phyloP scores from a whole-genome alignment of 2,329 filamentous ascomycete genomes.

The Thelonectria discophora region DNA sequence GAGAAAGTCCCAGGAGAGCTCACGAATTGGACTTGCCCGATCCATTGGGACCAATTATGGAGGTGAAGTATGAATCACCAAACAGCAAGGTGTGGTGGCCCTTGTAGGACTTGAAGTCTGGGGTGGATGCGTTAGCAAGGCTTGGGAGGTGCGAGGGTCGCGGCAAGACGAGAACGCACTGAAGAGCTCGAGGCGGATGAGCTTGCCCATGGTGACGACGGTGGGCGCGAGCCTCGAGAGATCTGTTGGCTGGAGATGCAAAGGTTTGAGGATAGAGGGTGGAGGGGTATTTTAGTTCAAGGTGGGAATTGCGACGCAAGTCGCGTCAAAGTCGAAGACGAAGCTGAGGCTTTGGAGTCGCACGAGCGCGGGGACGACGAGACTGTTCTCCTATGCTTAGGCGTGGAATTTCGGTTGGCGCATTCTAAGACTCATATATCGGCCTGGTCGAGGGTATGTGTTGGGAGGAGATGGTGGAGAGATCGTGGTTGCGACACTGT shows the following conservation, averaged over 20 bases:
- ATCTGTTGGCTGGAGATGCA: not conserved
- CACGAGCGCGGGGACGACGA: constrained; percentile 21
- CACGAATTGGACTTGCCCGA: constrained; percentile 99
- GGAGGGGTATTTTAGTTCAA: constrained; percentile 29
- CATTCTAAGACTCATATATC: constrained; percentile 11
- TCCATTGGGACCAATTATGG: constrained; percentile 99
- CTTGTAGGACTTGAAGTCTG: constrained; percentile 98
- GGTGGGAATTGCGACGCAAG: constrained; percentile 34
- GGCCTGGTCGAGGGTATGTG: constrained; percentile 11
- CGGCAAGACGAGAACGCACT: constrained; percentile 64
- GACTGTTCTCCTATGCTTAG: constrained; percentile 12
- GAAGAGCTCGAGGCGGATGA: constrained; percentile 92
- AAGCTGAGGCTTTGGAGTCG: constrained; percentile 34
- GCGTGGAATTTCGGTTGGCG: constrained; percentile 22
- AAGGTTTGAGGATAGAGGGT: constrained; percentile 21
- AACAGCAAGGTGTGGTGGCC: constrained; percentile 94
- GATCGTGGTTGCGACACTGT: constrained; percentile 30
- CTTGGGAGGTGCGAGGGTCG: constrained; percentile 8
- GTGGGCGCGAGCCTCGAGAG: constrained; percentile 30
- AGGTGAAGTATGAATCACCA: constrained; percentile 98
- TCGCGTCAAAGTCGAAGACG: constrained; percentile 37
- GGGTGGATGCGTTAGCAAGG: constrained; percentile 48
- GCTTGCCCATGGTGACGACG: constrained; percentile 82
- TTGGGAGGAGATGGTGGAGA: constrained; percentile 13
- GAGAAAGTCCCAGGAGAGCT: constrained; percentile 45